phyloP scores from a whole-genome alignment of 2,329 filamentous ascomycete species.

The Ramularia collo-cygni region DNA sequence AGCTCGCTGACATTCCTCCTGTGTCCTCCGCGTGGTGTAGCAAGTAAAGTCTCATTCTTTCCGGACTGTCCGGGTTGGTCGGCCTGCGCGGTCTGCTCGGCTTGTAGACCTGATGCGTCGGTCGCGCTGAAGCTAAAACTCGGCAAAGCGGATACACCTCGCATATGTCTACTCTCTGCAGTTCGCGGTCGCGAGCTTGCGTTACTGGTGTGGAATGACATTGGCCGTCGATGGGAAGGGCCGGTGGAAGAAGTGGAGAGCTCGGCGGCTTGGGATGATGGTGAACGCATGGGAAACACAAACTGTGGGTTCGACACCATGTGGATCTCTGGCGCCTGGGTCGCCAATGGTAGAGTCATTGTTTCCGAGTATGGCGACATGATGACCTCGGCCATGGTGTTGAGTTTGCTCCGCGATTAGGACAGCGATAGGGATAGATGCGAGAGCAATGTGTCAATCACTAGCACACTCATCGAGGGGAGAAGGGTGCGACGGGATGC shows the following conservation, averaged over 20 bases:
- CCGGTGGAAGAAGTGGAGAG: slow-evolving; percentile 1
- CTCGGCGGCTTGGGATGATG: slow-evolving; percentile 20
- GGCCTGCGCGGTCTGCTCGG: slow-evolving; percentile 25
- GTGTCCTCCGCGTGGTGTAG: slow-evolving; percentile 54
- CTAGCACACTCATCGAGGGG: background rate
- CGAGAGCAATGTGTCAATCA: background rate
- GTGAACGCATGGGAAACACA: slow-evolving; percentile 39
- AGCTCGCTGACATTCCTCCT: slow-evolving; percentile 79
- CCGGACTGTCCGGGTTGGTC: background rate
- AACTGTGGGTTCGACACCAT: slow-evolving; percentile 44
- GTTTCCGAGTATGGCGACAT: slow-evolving; percentile 18
- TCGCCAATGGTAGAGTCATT: slow-evolving; percentile 25
- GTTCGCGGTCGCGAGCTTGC: slow-evolving; percentile 31
- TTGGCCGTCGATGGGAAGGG: slow-evolving; percentile 22
- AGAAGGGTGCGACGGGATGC: slow-evolving; percentile 5
- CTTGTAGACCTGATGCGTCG: slow-evolving; percentile 30
- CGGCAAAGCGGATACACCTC: slow-evolving; percentile 35
- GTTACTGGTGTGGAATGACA: slow-evolving; percentile 29
- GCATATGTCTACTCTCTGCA: slow-evolving; percentile 26
- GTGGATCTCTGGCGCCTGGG: slow-evolving; percentile 28
- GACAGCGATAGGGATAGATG: slow-evolving; percentile 2
- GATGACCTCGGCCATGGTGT: slow-evolving; percentile 25
- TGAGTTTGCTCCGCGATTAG: background rate
- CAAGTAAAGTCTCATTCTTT: slow-evolving; percentile 29
- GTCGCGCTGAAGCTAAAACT: slow-evolving; percentile 45